Percentiles rank a stretch among this genome's conserved stretches.
These are phyloP conservation scores for Olyra latifolia DNA, from an alignment of 176 grass and related monocot genomes.

Conservation along the genomic window DNA sequence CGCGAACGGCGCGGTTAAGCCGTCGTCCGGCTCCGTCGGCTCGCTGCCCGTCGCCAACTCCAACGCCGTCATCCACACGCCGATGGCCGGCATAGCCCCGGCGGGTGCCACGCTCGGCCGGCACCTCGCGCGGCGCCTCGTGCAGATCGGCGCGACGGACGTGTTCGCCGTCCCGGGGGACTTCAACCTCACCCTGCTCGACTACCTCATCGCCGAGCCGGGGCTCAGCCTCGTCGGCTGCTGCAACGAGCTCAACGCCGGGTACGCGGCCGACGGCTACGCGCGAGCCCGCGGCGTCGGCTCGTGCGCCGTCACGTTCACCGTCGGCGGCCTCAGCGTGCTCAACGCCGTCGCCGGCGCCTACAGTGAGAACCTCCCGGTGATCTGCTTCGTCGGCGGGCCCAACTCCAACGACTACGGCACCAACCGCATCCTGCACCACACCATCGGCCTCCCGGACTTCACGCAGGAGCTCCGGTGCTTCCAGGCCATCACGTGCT, in stretches of 20 bases:
- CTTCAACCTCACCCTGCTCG: constrained; percentile 81
- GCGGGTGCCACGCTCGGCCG: constrained; percentile 46
- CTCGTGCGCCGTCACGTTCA: constrained; percentile 81
- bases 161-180: constrained; percentile 80
- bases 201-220: constrained; percentile 73
- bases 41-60: constrained; percentile 26
- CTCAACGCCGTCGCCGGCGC: constrained; percentile 82
- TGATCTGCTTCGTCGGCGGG: constrained; percentile 76
- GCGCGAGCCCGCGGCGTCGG: constrained; percentile 58
- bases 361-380: constrained; percentile 71
- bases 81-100: neutral
- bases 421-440: constrained; percentile 74
- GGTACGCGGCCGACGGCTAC: constrained; percentile 80
- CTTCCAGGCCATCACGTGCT: constrained; percentile 75
- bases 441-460: constrained; percentile 79
- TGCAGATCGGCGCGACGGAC: constrained; percentile 65
- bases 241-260: constrained; percentile 95
- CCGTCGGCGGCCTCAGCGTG: constrained; percentile 75
- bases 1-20: constrained; percentile 23
- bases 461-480: constrained; percentile 82
- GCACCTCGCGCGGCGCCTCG: constrained; percentile 73
- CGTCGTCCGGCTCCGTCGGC: constrained; percentile 37
- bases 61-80: constrained; percentile 18
- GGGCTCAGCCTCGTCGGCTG: constrained; percentile 71
- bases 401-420: constrained; percentile 82